These are phyloP conservation scores for Flaveria trinervia DNA, from an alignment of 129 eudicot species.

Conservation along the genomic window DNA sequence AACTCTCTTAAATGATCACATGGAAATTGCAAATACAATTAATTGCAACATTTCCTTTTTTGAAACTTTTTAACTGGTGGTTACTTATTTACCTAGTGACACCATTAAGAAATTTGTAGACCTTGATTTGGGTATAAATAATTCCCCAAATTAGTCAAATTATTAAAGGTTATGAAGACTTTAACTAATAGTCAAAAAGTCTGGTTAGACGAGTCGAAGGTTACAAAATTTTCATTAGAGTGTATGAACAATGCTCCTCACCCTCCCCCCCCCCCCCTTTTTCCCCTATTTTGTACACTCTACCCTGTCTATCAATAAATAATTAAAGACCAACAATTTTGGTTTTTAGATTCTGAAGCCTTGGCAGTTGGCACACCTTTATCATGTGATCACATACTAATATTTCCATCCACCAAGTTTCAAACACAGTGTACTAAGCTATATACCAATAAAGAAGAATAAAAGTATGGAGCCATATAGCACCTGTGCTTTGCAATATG, in stretches of 20 bases:
- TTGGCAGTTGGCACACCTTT: not conserved
- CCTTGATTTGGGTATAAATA: not conserved
- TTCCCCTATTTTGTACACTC: not conserved
- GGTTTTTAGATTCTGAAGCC: not conserved
- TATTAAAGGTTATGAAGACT: slow-evolving; percentile 6
- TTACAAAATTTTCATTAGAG: not conserved
- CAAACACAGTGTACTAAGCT: not conserved
- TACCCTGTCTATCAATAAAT: not conserved
- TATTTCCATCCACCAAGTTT: not conserved
- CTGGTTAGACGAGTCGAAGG: not conserved
- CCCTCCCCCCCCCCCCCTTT: too few relatives aligned
- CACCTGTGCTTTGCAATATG: slow-evolving; percentile 94
- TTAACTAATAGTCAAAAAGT: not conserved
- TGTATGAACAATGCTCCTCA: not conserved
- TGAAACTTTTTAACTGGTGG: not conserved
- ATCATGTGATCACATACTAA: not conserved
- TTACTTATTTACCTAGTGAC: slow-evolving; percentile 7
- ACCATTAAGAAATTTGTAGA: not conserved
- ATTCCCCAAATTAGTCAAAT: not conserved
- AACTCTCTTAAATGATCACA: not conserved
- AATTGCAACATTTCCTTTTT: not conserved
- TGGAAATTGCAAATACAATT: not conserved
- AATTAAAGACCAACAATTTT: not conserved
- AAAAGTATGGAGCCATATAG: not conserved
- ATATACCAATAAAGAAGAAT: not conserved